Conservation (phyloP, 805 yeast species). For the Ogataea parapolymorpha region DNA sequence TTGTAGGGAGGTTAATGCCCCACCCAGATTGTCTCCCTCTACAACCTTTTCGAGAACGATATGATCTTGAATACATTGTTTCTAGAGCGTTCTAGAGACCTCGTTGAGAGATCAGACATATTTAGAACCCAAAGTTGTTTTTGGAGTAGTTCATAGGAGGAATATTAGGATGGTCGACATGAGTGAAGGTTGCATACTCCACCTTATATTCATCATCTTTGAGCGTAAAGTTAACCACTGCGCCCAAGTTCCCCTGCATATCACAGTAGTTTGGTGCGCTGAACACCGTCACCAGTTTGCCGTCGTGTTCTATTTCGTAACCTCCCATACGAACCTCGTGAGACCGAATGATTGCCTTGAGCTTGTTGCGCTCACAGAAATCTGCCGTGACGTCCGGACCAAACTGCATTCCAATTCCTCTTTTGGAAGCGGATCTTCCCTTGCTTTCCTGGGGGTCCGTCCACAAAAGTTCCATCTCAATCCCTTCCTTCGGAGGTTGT, state of each 20-base stretch:
- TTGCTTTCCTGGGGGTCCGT: conserved; percentile 83
- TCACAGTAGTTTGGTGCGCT: conserved; percentile 99
- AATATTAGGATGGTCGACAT: conserved; percentile 85
- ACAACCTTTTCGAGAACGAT: conserved; percentile 35
- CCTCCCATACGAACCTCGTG: conserved; percentile 96
- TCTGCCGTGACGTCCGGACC: conserved; percentile 91
- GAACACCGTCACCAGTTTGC: conserved; percentile 86
- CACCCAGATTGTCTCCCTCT: conserved; percentile 37
- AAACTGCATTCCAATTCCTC: conserved; percentile 95
- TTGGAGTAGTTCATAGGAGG: conserved; percentile 91
- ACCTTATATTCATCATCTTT: conserved; percentile 47
- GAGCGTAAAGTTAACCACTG: conserved; percentile 68
- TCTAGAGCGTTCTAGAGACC: conserved; percentile 6
- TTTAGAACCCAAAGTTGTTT: conserved; percentile 38
- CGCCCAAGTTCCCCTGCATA: conserved; percentile 86
- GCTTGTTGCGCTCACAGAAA: conserved; percentile 68
- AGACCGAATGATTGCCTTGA: conserved; percentile 82
- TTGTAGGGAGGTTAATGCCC: conserved; percentile 39
- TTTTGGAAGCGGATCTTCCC: conserved; percentile 84
- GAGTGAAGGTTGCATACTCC: conserved; percentile 61
- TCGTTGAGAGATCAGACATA: conserved; percentile 15
- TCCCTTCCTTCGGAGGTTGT: conserved; percentile 88
- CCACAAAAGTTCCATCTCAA: conserved; percentile 97
- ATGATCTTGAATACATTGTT: conserved; percentile 5
- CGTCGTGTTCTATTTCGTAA: conserved; percentile 82